Base-by-base conservation (phyloP, 2,329 filamentous ascomycete genomes). In the Onygenales sp. region DNA sequence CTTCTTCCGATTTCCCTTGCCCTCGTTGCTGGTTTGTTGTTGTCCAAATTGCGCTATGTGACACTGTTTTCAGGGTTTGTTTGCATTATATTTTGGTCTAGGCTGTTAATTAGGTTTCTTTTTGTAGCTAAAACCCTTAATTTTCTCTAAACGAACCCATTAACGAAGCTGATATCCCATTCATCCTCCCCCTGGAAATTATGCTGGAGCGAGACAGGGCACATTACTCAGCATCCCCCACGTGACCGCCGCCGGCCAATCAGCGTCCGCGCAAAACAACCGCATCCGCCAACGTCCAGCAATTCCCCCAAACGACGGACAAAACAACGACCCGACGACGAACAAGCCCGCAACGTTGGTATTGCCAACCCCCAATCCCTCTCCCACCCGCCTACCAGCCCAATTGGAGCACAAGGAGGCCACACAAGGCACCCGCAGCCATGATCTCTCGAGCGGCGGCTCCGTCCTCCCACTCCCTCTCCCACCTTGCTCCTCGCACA, bases 381-480 rank as follows among this genome's bases (percentile, higher is more conserved):
- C 38, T 14, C 55, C 52, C 56, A 51, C 56, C 59, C 54, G 58
- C 55, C 56, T 53, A 59, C 58, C 58, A 58, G 56, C 59, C 62
- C 60, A 60, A 66, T 68, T 69, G 66, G 66, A 62, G 61, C 64
- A 63, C 56, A 59, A 59, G 36, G 38, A 51, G 57, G 61, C 69
- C 21, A 27, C 21, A 27, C 21, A 27, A 27, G 21, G 21, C 21
- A 27, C 21, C 21, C 21, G 21, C 21, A 27, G 72, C 60, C 63
- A 73, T 73, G 70, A 71, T 73, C 66, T 71, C 70, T 63, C 67
- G 70, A 71, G 70, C 69, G 64, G 69, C 67, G 66, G 70, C 69
- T 69, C 70, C 71, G 59, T 67, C 70, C 55, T 61, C 69, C 62
- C 66, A 69, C 58, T 64, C 69, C 58, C 61, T 73, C 61, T 63